These are phyloP conservation scores for Aspergillus persii DNA, from an alignment of 2,329 filamentous ascomycete species.

Conservation along the genomic window DNA sequence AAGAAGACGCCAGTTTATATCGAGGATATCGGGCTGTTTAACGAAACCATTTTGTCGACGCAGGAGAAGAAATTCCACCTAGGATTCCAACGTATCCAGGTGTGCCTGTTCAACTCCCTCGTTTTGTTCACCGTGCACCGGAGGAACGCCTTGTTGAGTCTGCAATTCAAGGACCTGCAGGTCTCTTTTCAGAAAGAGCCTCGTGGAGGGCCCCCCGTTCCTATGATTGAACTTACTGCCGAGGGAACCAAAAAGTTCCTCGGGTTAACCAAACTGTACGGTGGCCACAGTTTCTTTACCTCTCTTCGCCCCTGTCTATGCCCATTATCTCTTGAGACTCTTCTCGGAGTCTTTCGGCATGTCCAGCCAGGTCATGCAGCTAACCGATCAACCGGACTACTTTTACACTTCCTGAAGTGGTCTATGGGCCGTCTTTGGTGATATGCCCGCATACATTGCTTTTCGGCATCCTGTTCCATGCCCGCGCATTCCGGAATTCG, in stretches of 20 bases:
- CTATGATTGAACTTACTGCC: slow-evolving; percentile 16
- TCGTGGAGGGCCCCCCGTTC: slow-evolving; percentile 14
- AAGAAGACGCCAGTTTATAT: slow-evolving; percentile 20
- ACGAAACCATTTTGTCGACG: slow-evolving; percentile 16
- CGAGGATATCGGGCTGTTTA: slow-evolving; percentile 16
- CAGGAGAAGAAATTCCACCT: slow-evolving; percentile 17
- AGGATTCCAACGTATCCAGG: slow-evolving; percentile 14
- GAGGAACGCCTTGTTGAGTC: slow-evolving; percentile 8
- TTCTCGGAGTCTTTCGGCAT: no score
- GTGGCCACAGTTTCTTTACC: not conserved
- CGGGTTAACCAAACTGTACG: slow-evolving; percentile 21
- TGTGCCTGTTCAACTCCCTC: slow-evolving; percentile 14
- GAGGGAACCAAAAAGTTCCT: slow-evolving; percentile 21
- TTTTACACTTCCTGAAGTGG: slow-evolving; percentile 19
- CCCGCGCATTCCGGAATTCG: slow-evolving; percentile 15
- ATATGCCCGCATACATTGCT: slow-evolving; percentile 16
- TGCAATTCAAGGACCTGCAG: slow-evolving; percentile 15
- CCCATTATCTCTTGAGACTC: no score
- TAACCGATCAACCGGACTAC: slow-evolving; percentile 15
- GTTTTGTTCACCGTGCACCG: slow-evolving; percentile 16
- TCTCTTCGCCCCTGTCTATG: no score
- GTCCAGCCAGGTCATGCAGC: no score
- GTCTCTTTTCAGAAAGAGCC: slow-evolving; percentile 15
- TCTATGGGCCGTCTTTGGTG: no score
- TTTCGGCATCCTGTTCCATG: slow-evolving; percentile 16